Evolutionary conservation across 1,284 basidiomycete species (phyloP), one percentile per base, ranked within the genome.

Genomic region (Marasmius fiardii): DNA sequence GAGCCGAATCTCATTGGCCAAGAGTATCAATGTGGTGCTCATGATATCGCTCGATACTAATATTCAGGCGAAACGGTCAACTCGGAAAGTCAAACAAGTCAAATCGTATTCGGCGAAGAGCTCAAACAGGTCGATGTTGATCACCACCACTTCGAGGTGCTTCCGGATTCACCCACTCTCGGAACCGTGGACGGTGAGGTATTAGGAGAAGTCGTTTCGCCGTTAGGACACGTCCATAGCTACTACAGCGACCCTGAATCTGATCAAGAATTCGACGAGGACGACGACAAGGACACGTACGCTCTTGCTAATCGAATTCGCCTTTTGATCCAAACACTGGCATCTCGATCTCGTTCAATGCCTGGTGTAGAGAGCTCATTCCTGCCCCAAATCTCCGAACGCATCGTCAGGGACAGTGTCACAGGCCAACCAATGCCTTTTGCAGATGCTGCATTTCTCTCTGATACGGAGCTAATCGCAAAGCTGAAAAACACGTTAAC

Each of bases 321-420:
- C 28, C 16, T 7, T 33, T 26, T 49, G 23, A 20, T 33, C n/a
- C 12, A 28, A 49, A 49, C 47, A 14, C 47, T 49, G n/a, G 47
- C 47, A 7, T 33, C 28, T 11, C 47, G 47, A 49, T 49, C 47
- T 31, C 47, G 47, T 26, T 26, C 47, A 49, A 33, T 33, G 4
- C 28, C 28, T 26, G 26, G 33, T 33, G 23, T 26, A 4, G 11
- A 23, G 20, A 8, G 23, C 14, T 26, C 47, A 16, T 33, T 26
- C 14, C 8, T 16, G 39, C 39, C 39, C 4, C 43, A 59, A 23
- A 56, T 56, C 24, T 23, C 59, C 1, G 53, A 56, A 7, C 61
- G 59, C 14, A 33, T 49, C 28, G 12, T 49, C 4, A 23, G 47
- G 4, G 47, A 49, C 16, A 49, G 47, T 33, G 11, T 49, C 26